Conservation (phyloP, 768 basidiomycete species). For the Calocybe cyanea region DNA sequence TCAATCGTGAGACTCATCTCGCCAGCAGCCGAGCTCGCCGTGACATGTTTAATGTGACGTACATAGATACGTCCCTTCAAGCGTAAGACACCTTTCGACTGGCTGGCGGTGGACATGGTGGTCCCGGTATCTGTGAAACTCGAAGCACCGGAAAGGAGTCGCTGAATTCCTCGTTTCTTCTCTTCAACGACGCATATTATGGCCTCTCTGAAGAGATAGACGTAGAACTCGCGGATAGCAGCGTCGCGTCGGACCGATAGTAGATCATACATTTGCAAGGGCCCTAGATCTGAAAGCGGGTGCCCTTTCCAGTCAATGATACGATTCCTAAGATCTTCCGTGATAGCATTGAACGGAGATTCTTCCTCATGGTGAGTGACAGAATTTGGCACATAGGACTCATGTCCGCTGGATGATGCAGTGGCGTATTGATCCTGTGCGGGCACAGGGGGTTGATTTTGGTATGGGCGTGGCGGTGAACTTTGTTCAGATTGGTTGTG, state of each 20-base stretch:
- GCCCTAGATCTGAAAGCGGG: conserved; percentile 83
- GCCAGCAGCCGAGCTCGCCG: conserved; percentile 69
- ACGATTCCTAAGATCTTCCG: conserved; percentile 83
- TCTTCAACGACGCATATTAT: conserved; percentile 99
- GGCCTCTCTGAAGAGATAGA: conserved; percentile 96
- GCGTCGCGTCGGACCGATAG: conserved; percentile 85
- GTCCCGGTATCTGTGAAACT: conserved; percentile 50
- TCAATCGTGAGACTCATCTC: conserved; percentile 95
- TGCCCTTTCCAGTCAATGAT: conserved; percentile 98
- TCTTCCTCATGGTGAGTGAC: conserved; percentile 54
- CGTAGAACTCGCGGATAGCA: conserved; percentile 90
- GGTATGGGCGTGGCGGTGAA: conserved; percentile 23
- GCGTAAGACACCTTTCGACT: conserved; percentile 70
- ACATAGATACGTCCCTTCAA: conserved; percentile 96
- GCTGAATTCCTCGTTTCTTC: conserved; percentile 78
- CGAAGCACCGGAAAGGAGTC: conserved; percentile 65
- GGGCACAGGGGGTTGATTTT: conserved; percentile 24
- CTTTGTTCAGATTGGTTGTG: conserved; percentile 22
- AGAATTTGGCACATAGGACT: conserved; percentile 24
- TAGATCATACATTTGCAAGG: conserved; percentile 89
- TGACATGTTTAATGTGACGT: conserved; percentile 87
- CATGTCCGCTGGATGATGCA: conserved; percentile 28
- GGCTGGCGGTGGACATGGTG: conserved; percentile 31
- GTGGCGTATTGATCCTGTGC: conserved; percentile 28
- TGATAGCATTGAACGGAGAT: conserved; percentile 78